phyloP scores from a whole-genome alignment of 306 rosid species.

The Cucurbita moschata region DNA sequence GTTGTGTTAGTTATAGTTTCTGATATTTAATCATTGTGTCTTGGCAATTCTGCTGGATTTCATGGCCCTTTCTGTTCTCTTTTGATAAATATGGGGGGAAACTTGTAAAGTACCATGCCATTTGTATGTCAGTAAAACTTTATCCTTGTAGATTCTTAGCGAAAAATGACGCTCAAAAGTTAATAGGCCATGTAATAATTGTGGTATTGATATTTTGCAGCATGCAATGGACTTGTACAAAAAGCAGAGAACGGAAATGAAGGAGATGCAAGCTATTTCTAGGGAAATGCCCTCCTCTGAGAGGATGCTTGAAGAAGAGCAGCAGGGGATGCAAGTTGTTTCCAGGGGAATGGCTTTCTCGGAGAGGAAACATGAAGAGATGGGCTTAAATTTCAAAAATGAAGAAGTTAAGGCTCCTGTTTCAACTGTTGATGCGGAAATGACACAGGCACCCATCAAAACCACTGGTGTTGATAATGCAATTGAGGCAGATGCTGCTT shows the following conservation, averaged over 20 bases:
- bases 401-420: constrained; percentile 30
- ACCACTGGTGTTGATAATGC: constrained; percentile 14
- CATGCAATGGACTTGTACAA: constrained; percentile 68
- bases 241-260: constrained; percentile 48
- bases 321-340: constrained; percentile 8
- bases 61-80: constrained; percentile 5
- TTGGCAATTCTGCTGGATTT: neutral
- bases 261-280: constrained; percentile 11
- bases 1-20: neutral
- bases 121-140: neutral
- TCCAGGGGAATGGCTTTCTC: constrained; percentile 24
- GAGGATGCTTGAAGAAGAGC: constrained; percentile 27
- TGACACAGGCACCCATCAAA: constrained; percentile 14
- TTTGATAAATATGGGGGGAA: neutral
- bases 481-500: neutral
- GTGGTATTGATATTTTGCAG: constrained; percentile 29
- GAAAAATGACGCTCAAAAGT: neutral
- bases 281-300: constrained; percentile 25
- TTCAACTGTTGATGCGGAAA: constrained; percentile 19
- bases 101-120: neutral
- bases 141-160: neutral
- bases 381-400: constrained; percentile 14
- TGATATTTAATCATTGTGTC: neutral
- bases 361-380: constrained; percentile 26
- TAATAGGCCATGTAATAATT: neutral